Evolutionary conservation across 208 protist species (phyloP).

Genomic region (Crithidia expoeki): DNA sequence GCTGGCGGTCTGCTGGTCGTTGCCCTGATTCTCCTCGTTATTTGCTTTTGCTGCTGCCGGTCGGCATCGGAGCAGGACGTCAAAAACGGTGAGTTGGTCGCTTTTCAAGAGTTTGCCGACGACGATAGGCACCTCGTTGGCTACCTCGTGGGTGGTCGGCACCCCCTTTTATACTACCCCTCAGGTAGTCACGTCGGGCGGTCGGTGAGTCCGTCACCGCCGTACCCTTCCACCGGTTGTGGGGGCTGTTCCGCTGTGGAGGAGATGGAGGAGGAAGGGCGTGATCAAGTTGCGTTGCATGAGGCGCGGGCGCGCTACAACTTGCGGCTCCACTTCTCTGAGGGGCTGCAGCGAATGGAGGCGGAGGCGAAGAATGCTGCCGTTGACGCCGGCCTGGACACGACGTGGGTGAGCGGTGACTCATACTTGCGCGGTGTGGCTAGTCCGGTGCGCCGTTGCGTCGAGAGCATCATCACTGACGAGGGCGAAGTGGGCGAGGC

Average conservation of each 20-base stretch:
- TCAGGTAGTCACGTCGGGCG: neutral
- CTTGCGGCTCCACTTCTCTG: slow-evolving; percentile 50
- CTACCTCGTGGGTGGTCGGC: slow-evolving; percentile 26
- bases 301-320: slow-evolving; percentile 76
- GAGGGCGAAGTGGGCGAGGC: neutral
- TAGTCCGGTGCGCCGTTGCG: slow-evolving; percentile 2
- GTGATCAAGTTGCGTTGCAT: slow-evolving; percentile 65
- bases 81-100: slow-evolving; percentile 19
- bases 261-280: slow-evolving; percentile 55
- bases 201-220: slow-evolving; percentile 4
- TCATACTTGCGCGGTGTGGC: slow-evolving; percentile 18
- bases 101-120: slow-evolving; percentile 32
- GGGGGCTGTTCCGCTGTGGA: slow-evolving; percentile 21
- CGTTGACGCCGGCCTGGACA: slow-evolving; percentile 35
- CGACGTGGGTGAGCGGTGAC: slow-evolving; percentile 14
- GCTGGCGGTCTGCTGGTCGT: slow-evolving; percentile 45
- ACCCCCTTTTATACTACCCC: slow-evolving; percentile 52
- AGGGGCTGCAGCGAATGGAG: slow-evolving; percentile 43
- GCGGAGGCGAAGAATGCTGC: slow-evolving; percentile 54
- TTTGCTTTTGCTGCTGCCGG: slow-evolving; percentile 50
- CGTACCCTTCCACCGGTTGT: slow-evolving; percentile 18
- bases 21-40: slow-evolving; percentile 38
- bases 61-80: slow-evolving; percentile 21
- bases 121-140: slow-evolving; percentile 15
- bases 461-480: slow-evolving; percentile 31